Base-by-base conservation (phyloP, 306 rosid genomes). In the Mucuna pruriens region DNA sequence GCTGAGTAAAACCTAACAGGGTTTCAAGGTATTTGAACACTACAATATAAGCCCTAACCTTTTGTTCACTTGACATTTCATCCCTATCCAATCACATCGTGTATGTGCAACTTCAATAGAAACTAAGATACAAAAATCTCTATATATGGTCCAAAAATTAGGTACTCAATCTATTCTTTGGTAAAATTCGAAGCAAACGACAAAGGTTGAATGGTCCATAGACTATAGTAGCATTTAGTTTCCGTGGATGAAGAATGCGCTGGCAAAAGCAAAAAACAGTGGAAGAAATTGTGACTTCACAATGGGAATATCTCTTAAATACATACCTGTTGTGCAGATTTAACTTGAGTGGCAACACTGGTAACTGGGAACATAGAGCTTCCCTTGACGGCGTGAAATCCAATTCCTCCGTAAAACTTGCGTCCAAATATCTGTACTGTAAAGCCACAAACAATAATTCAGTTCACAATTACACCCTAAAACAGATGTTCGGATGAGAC, bases 261-360 rank as follows among this genome's bases (percentile, higher is more conserved):
- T 29, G 31, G 31, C 31, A 29, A 29, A 29, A 3, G 31, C 31
- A 29, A 29, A 29, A 29, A 29, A 29, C 31, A 3, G 31, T 29
- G 31, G 31, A 29, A 29, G 31, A 55, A 70, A 63, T 15, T 64
- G 31, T 7, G 22, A 29, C 8, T 17, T 29, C 55, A 62, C 46
- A 79, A 66, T 4, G 25, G 31, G 36, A 39, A 76, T 11, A 60
- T 76, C 63, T 51, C 11, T 51, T 38, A n/a, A n/a, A n/a, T n/a
- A 55, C 61, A 40, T 79, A 91, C 97, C 97, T 90, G 87, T 46
- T 87, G 86, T 10, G 81, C 84, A 61, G 92, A 54, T 88, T 82
- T 90, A 70, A 89, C 78, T 82, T 90, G 90, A 78, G 98, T 84
- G 65, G 93, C 90, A 86, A 91, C 97, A 85, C 85, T 90, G 15